Conservation (phyloP, 192 early-diverging fungal genomes). For the Lobosporangium transversale region DNA sequence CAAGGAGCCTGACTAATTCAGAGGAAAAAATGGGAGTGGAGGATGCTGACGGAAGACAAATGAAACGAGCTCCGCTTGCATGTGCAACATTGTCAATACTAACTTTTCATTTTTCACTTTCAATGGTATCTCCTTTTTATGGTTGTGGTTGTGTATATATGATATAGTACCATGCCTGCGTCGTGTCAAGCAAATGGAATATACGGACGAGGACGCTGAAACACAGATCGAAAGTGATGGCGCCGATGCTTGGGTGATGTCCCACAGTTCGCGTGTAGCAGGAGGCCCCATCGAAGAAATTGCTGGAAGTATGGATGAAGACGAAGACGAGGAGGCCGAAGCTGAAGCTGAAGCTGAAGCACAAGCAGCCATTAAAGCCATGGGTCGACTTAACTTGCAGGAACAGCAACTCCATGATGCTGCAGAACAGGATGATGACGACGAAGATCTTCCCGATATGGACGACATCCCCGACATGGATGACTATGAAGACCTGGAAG, state of each 20-base stretch:
- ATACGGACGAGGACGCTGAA: slow-evolving; percentile 69
- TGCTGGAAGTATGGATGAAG: slow-evolving; percentile 55
- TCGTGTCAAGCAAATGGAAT: slow-evolving; percentile 85
- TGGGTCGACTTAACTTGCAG: slow-evolving; percentile 45
- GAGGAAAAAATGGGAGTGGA: neutral
- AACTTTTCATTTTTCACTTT: too few relatives aligned
- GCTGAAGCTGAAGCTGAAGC: slow-evolving; percentile 69
- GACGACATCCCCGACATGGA: slow-evolving; percentile 94
- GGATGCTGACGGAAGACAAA: neutral
- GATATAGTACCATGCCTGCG: slow-evolving; percentile 87
- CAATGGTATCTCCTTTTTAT: too few relatives aligned
- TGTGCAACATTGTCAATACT: too few relatives aligned
- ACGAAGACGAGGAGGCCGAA: slow-evolving; percentile 73
- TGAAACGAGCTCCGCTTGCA: too few relatives aligned
- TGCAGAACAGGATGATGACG: slow-evolving; percentile 59
- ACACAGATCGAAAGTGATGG: slow-evolving; percentile 70
- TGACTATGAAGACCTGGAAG: slow-evolving; percentile 72
- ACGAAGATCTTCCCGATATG: slow-evolving; percentile 84
- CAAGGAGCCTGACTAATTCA: slow-evolving; percentile 18
- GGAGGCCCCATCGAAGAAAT: slow-evolving; percentile 46
- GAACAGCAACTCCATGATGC: slow-evolving; percentile 51
- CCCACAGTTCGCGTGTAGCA: slow-evolving; percentile 75
- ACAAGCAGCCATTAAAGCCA: slow-evolving; percentile 39
- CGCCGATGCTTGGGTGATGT: slow-evolving; percentile 85
- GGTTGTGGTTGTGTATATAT: too few relatives aligned